A percentile compares a stretch with the other conserved stretches of the same genome.
Conservation (phyloP, 139 green algal genomes). For the Edaphochlamys debaryana region DNA sequence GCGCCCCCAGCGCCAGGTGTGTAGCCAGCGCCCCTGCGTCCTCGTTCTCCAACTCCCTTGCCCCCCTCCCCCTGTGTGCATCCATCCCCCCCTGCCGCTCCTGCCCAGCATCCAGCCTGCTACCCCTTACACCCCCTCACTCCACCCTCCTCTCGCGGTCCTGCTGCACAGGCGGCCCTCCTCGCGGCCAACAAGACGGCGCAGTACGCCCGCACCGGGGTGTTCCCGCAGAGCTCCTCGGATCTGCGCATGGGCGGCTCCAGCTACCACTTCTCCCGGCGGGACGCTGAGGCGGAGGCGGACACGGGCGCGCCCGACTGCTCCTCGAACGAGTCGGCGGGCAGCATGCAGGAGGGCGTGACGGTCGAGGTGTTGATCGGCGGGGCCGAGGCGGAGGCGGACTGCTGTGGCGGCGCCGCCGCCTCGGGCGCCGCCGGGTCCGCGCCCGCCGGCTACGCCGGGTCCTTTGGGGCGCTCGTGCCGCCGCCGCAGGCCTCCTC, state of each 20-base stretch:
- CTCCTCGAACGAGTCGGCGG: neutral
- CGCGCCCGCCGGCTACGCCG: neutral
- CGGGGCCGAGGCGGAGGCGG: neutral
- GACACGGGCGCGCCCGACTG: no score
- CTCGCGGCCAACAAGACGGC: conserved; percentile 43
- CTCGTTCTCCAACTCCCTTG: neutral
- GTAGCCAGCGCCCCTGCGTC: neutral
- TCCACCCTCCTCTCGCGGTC: no score
- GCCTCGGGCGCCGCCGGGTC: neutral
- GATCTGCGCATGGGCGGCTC: conserved; percentile 2
- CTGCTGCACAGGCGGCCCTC: conserved; percentile 17
- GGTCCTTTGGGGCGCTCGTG: no score
- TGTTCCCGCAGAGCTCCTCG: conserved; percentile 1
- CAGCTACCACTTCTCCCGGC: no score
- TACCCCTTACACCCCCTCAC: no score
- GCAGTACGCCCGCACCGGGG: conserved; percentile 40
- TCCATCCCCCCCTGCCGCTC: no score
- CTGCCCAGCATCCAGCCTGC: no score
- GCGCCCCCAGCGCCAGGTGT: conserved; percentile 24
- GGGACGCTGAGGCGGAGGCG: neutral
- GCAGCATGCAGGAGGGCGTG: conserved; percentile 14
- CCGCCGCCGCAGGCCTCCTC: no score
- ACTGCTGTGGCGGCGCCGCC: neutral
- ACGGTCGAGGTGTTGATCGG: conserved; percentile 30
- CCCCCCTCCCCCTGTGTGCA: neutral